Base-by-base conservation (phyloP, 108 stramenopile genomes). In the Seminavis robusta region DNA sequence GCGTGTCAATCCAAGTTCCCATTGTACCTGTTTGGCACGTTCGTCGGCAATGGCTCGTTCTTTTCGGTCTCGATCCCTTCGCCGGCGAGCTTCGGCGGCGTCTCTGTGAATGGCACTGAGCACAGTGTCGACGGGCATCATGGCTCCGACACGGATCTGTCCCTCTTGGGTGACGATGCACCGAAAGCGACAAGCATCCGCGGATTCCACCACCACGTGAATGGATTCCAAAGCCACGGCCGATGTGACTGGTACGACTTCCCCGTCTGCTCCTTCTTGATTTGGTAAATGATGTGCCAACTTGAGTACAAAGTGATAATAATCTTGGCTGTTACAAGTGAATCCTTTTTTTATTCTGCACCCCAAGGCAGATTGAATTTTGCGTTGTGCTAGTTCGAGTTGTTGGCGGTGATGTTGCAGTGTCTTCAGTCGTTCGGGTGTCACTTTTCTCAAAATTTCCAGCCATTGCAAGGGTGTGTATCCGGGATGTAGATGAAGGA, bases 381-480 rank as follows among this genome's bases (percentile, higher is more conserved):
- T 36, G 10, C 70, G 71, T 45, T 67, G 47, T 33, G 33, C 37
- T 39, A 81, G 39, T 29, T 47, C 26, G 13, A 39, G 27, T 29
- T 48, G 5, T 8, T 67, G 26, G 36, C 71, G 59, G 47, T 92
- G 71, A 34, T 48, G 36, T 38, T 74, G 52, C 36, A 81, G 52
- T 47, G 40, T 42, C 28, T 59, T 20, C 0, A 84, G 28, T 21
- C 47, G 42, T 33, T 68, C 53, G 26, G 61, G 58, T n/a, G 81
- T 77, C 8, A 93, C 81, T 41, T 46, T 41, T 41, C 47, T 39
- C 2, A 89, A 48, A 16, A 59, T 64, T 26, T 66, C 54, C 27
- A 88, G 55, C 85, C 85, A 84, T 56, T 92, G 86, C 30, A 86
- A 32, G 16, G 78, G 63, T 3, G 91, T 88, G 7, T 65, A 54